Conservation (phyloP, 176 grass and related monocot species). For the Cenchrus americanus region DNA sequence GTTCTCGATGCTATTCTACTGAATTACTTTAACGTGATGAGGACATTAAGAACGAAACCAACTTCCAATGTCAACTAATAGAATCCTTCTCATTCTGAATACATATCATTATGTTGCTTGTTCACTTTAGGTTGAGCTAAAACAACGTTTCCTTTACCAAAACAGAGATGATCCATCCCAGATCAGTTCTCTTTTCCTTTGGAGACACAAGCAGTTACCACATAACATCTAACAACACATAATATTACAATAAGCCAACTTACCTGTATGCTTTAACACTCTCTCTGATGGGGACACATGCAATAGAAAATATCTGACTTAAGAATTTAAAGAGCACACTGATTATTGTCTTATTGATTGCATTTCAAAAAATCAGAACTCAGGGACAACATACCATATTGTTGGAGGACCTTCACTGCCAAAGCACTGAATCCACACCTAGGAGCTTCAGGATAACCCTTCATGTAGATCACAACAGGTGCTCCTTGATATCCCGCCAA, state of each 20-base stretch:
- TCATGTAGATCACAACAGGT: slow-evolving; percentile 89
- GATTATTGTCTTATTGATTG: no score
- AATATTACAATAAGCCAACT: slow-evolving; percentile 34
- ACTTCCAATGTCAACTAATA: background rate
- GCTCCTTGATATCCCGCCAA: slow-evolving; percentile 81
- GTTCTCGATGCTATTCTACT: no score
- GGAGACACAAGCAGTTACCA: background rate
- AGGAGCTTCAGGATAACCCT: slow-evolving; percentile 81
- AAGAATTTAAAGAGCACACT: background rate
- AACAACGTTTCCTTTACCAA: slow-evolving; percentile 10
- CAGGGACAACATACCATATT: slow-evolving; percentile 61
- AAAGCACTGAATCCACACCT: slow-evolving; percentile 92
- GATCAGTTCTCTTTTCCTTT: slow-evolving; percentile 25
- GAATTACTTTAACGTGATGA: background rate
- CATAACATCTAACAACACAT: slow-evolving; percentile 19
- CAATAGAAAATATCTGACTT: slow-evolving; percentile 35
- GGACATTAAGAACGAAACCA: background rate
- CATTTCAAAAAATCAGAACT: slow-evolving; percentile 5
- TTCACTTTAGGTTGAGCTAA: background rate
- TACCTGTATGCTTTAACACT: slow-evolving; percentile 83
- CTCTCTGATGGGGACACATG: slow-evolving; percentile 71
- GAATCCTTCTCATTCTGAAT: background rate
- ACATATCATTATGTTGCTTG: no score
- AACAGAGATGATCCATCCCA: background rate
- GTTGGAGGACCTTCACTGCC: slow-evolving; percentile 88